Conservation (phyloP, 176 grass and related monocot genomes). For the Eleusine coracana region DNA sequence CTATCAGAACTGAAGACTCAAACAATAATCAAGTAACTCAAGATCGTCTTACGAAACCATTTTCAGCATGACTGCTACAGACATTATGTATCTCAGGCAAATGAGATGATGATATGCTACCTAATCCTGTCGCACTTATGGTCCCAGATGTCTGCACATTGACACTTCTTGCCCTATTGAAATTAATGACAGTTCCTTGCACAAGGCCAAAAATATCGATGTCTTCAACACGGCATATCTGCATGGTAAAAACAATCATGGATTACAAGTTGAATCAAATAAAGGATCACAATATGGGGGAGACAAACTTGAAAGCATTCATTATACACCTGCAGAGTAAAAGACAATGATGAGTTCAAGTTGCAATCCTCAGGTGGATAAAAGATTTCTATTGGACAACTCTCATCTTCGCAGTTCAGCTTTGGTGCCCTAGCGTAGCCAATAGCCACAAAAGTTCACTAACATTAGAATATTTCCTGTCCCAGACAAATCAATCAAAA, state of each 20-base stretch:
- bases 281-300: conserved; percentile 24
- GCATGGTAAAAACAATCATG: conserved; percentile 29
- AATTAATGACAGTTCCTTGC: conserved; percentile 95
- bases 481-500: conserved; percentile 16
- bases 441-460: conserved; percentile 43
- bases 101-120: conserved; percentile 48
- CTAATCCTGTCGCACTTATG: conserved; percentile 86
- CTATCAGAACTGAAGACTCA: neutral
- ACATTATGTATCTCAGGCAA: neutral
- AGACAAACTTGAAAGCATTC: conserved; percentile 13
- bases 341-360: conserved; percentile 89
- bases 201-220: conserved; percentile 90
- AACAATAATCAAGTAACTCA: neutral
- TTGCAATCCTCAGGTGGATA: conserved; percentile 98
- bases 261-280: conserved; percentile 33
- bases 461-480: conserved; percentile 27
- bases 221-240: conserved; percentile 99
- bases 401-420: conserved; percentile 84
- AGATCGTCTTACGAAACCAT: conserved; percentile 3
- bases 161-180: conserved; percentile 83
- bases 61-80: neutral
- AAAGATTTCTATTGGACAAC: conserved; percentile 83
- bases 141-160: conserved; percentile 63
- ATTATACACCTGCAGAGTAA: conserved; percentile 83
- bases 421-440: conserved; percentile 69